Percentiles rank a stretch among this genome's conserved stretches.
Conservation (phyloP, 495 filamentous ascomycete species). For the Xylaria sp. region DNA sequence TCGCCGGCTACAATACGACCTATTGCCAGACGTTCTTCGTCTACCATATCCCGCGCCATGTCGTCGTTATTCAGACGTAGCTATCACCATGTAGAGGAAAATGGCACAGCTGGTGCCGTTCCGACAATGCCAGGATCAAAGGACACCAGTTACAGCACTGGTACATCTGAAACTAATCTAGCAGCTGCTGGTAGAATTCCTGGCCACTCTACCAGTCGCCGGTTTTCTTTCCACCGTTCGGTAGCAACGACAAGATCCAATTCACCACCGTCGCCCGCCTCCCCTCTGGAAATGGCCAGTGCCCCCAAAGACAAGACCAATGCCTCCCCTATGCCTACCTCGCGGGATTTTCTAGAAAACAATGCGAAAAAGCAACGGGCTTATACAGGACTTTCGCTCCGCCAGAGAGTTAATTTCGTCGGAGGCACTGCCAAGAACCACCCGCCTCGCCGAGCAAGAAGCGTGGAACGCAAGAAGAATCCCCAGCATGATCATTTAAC, state of each 20-base stretch:
- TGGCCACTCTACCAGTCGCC: slow-evolving; percentile 38
- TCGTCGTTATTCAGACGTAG: slow-evolving; percentile 40
- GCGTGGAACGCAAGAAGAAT: slow-evolving; percentile 40
- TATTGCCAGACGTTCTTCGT: slow-evolving; percentile 34
- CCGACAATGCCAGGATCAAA: slow-evolving; percentile 33
- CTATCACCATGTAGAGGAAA: slow-evolving; percentile 34
- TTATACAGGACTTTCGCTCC: slow-evolving; percentile 56
- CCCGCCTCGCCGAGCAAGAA: slow-evolving; percentile 37
- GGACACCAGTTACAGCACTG: slow-evolving; percentile 31
- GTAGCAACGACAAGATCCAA: slow-evolving; percentile 58
- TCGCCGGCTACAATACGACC: slow-evolving; percentile 23
- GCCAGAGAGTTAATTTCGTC: slow-evolving; percentile 44
- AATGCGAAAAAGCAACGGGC: slow-evolving; percentile 53
- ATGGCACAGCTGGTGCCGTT: neutral
- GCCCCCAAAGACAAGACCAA: slow-evolving; percentile 41
- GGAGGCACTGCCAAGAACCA: slow-evolving; percentile 33
- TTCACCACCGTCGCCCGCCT: slow-evolving; percentile 59
- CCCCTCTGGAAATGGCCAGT: slow-evolving; percentile 46
- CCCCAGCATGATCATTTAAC: slow-evolving; percentile 36
- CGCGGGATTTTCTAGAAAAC: slow-evolving; percentile 49
- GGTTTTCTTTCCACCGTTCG: slow-evolving; percentile 57
- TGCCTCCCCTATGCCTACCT: slow-evolving; percentile 45
- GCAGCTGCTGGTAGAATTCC: slow-evolving; percentile 29
- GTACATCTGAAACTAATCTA: slow-evolving; percentile 35
- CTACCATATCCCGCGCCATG: slow-evolving; percentile 37